phyloP scores from a whole-genome alignment of 768 basidiomycete genomes.

The Suillus discolor region DNA sequence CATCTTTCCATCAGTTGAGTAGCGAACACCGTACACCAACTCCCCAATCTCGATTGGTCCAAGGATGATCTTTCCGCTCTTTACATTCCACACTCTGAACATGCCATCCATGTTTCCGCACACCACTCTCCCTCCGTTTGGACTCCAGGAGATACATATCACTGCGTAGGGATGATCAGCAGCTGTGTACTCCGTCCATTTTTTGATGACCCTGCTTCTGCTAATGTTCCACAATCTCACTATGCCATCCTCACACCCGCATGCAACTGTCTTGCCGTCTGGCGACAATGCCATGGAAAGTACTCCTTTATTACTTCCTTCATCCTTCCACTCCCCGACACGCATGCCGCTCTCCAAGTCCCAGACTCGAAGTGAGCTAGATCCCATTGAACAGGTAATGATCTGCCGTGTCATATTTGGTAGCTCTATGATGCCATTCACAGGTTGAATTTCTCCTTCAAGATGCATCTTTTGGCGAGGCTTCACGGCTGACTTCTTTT shows the following conservation, averaged over 20 bases:
- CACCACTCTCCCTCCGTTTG: background rate
- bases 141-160: background rate
- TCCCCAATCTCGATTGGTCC: background rate
- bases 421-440: background rate
- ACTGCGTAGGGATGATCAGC: background rate
- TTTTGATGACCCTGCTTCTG: background rate
- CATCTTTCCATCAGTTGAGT: background rate
- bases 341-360: background rate
- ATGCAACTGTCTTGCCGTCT: slow-evolving; percentile 3
- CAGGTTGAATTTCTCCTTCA: background rate
- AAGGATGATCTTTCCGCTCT: background rate
- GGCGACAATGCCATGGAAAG: background rate
- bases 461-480: background rate
- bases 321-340: background rate
- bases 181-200: background rate
- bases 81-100: background rate
- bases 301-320: background rate
- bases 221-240: slow-evolving; percentile 6
- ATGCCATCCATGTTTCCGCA: background rate
- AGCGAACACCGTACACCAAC: background rate
- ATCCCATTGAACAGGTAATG: background rate
- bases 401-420: background rate
- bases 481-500: background rate
- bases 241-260: slow-evolving; percentile 7
- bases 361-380: background rate